Evolutionary conservation across 2,329 filamentous ascomycete species (phyloP), one percentile per base, ranked within the genome.

Genomic region (Phialophora macrospora): DNA sequence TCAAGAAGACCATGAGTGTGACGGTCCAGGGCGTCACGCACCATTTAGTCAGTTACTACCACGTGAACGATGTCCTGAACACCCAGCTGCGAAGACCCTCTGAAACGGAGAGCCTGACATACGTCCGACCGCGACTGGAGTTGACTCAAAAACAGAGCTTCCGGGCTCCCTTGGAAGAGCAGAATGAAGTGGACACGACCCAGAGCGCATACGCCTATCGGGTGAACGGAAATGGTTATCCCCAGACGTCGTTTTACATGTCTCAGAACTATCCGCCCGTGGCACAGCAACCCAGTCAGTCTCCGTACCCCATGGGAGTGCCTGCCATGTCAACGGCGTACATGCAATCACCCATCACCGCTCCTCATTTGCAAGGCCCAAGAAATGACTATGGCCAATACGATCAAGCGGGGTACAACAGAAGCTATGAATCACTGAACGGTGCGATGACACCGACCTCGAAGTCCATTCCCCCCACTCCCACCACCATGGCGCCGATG

Each of bases 1-100:
- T 97, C 68, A 97, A 97, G 83, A 97, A 97, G 82, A 97, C 93
- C 0, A 93, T 97, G 77, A 94, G 90, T 72, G 87, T 97, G 46
- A 87, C 85, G 2, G 87, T 90, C 58, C 84, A 89, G 28, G 90
- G 90, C 1, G 85, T 93, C 2, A 88, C 87, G 1, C 93, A 96
- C 73, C 93, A 96, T 73, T 80, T 97, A 59, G 92, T 97, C 48
- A 93, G 90, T 17, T 97, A 97, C 76, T 97, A 97, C 80, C 91
- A 82, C 51, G 83, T 94, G 11, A 87, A 91, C 5, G 92, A 97
- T 74, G 90, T 93, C n/a, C 83, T 87, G 71, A 80, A 82, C 54
- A 82, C 84, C n/a, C 77, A 75, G 17, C 81, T 94, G 11, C 79
- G 75, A 30, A 84, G 85, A 0, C 91, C 90, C 0, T 78, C 82